Conservation (phyloP, 2,329 filamentous ascomycete species). For the Cladosporium oxysporum region DNA sequence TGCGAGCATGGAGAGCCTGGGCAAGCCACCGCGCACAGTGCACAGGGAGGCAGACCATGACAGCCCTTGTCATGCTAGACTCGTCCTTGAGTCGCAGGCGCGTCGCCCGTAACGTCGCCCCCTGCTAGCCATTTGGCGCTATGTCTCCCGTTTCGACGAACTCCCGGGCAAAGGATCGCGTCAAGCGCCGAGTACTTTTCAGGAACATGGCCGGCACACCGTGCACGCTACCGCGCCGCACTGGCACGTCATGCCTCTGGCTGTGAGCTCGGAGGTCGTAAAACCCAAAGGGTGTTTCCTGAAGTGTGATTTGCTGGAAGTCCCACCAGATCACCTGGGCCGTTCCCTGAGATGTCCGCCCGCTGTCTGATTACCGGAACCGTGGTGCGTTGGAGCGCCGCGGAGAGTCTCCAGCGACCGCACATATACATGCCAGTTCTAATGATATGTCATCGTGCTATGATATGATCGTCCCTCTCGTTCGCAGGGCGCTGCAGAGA, state of each 20-base stretch:
- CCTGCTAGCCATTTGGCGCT: conserved; percentile 13
- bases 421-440: not conserved
- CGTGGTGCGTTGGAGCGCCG: not conserved
- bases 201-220: conserved; percentile 9
- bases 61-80: conserved; percentile 18
- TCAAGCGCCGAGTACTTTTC: conserved; percentile 9
- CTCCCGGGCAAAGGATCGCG: conserved; percentile 5
- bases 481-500: not conserved
- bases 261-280: not conserved
- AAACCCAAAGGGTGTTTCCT: not conserved
- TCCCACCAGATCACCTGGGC: not conserved
- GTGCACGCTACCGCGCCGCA: conserved; percentile 3
- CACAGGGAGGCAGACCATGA: not conserved
- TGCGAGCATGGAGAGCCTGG: conserved; percentile 20
- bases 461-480: conserved; percentile 10
- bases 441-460: conserved; percentile 6
- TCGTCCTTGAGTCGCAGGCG: conserved; percentile 13
- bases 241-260: not conserved
- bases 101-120: not conserved
- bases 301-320: not conserved
- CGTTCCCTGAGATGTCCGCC: not conserved
- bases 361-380: conserved; percentile 3
- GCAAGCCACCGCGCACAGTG: conserved; percentile 15
- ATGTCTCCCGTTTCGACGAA: conserved; percentile 6
- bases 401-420: not conserved